phyloP scores from a whole-genome alignment of 1,284 basidiomycete genomes.

The Puccinia polysora region DNA sequence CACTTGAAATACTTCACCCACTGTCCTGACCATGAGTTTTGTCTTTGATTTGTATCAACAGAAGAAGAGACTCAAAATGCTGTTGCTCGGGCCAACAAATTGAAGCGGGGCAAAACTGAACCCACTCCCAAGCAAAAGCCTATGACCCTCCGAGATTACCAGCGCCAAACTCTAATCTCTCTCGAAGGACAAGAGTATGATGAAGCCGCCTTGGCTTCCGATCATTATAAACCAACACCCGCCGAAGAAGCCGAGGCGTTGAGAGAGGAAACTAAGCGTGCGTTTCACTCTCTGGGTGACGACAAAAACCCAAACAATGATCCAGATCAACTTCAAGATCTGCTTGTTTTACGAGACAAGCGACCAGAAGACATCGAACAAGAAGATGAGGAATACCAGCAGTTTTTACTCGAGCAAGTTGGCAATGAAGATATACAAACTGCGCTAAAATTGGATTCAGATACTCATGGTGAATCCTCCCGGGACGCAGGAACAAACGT shows the following conservation, averaged over 20 bases:
- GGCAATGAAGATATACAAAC: slow-evolving; percentile 63
- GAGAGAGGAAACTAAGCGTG: slow-evolving; percentile 75
- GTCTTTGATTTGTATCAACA: slow-evolving; percentile 37
- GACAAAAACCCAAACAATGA: slow-evolving; percentile 57
- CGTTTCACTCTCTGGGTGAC: slow-evolving; percentile 63
- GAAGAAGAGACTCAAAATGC: slow-evolving; percentile 52
- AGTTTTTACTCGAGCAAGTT: slow-evolving; percentile 74
- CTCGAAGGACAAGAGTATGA: slow-evolving; percentile 44
- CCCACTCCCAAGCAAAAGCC: slow-evolving; percentile 50
- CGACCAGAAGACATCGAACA: slow-evolving; percentile 68
- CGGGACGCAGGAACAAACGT: not conserved
- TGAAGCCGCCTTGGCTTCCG: slow-evolving; percentile 32
- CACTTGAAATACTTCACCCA: not conserved
- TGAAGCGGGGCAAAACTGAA: slow-evolving; percentile 50
- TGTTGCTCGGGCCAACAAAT: slow-evolving; percentile 46
- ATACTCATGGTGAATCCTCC: not conserved
- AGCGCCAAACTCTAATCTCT: slow-evolving; percentile 54
- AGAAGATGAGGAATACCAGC: slow-evolving; percentile 73
- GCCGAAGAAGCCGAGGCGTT: slow-evolving; percentile 72
- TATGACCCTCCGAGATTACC: slow-evolving; percentile 56
- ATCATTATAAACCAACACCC: slow-evolving; percentile 59
- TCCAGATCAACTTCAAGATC: slow-evolving; percentile 57
- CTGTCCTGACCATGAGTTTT: not conserved
- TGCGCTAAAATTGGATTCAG: slow-evolving; percentile 44
- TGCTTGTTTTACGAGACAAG: slow-evolving; percentile 67